These are phyloP conservation scores for Gloeophyllum trabeum DNA, from an alignment of 768 basidiomycete species.

Conservation along the genomic window DNA sequence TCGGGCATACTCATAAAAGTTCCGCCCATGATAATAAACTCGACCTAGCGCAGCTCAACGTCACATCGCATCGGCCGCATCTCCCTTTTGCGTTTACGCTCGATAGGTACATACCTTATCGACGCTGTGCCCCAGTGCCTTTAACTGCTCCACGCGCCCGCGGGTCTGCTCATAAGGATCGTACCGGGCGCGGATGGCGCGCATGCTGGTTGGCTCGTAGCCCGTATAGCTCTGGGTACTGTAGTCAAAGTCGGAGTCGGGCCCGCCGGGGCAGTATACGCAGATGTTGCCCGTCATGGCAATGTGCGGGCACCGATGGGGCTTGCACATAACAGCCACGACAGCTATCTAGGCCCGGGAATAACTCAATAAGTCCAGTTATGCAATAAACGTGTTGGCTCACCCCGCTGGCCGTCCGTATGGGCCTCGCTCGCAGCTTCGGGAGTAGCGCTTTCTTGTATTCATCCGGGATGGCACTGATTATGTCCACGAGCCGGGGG, in stretches of 20 bases:
- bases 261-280: constrained; percentile 99
- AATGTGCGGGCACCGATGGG: constrained; percentile 98
- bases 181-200: constrained; percentile 91
- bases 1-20: constrained; percentile 99
- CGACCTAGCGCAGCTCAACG: constrained; percentile 38
- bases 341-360: constrained; percentile 96
- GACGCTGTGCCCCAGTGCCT: constrained; percentile 91
- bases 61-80: neutral
- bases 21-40: constrained; percentile 95
- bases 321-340: constrained; percentile 99
- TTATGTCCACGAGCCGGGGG: constrained; percentile 92
- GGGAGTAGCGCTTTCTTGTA: constrained; percentile 88
- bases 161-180: constrained; percentile 97
- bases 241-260: constrained; percentile 99
- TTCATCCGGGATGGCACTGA: constrained; percentile 96
- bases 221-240: constrained; percentile 96
- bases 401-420: constrained; percentile 94
- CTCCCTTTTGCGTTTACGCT: neutral
- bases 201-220: constrained; percentile 97
- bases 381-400: too few species aligned
- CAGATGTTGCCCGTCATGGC: constrained; percentile 99
- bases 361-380: too few species aligned
- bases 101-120: constrained; percentile 63
- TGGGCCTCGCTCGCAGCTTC: constrained; percentile 85
- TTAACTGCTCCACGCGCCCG: constrained; percentile 91